These are phyloP conservation scores for Talaromyces albobiverticillius DNA, from an alignment of 2,329 filamentous ascomycete genomes.

Conservation along the genomic window DNA sequence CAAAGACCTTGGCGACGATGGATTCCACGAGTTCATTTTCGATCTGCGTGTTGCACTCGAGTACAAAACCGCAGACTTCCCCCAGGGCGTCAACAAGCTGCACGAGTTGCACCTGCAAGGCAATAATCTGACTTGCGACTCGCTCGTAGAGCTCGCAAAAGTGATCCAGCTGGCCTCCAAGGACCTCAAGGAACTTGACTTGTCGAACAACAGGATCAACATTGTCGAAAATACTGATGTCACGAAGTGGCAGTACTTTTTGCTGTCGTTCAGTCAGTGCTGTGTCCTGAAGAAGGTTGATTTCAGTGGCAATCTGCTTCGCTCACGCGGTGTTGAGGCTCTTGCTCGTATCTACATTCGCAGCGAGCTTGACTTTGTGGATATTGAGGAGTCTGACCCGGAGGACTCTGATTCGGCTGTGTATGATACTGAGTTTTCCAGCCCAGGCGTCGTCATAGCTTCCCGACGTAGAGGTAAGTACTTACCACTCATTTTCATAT, in stretches of 20 bases:
- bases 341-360: slow-evolving; percentile 42
- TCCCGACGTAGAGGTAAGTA: neutral
- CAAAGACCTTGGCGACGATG: slow-evolving; percentile 47
- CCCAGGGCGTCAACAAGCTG: slow-evolving; percentile 33
- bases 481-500: too few species aligned
- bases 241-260: slow-evolving; percentile 45
- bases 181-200: slow-evolving; percentile 47
- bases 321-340: slow-evolving; percentile 44
- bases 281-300: slow-evolving; percentile 44
- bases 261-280: slow-evolving; percentile 43
- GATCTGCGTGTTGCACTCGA: slow-evolving; percentile 41
- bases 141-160: slow-evolving; percentile 40
- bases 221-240: slow-evolving; percentile 29
- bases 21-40: slow-evolving; percentile 41
- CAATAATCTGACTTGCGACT: slow-evolving; percentile 43
- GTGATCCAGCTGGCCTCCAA: slow-evolving; percentile 40
- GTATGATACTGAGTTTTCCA: neutral
- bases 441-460: neutral
- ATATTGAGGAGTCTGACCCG: slow-evolving; percentile 23
- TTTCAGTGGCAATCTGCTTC: slow-evolving; percentile 43
- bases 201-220: slow-evolving; percentile 46
- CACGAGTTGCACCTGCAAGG: slow-evolving; percentile 46
- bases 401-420: neutral
- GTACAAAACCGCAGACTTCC: slow-evolving; percentile 28
- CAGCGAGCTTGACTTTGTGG: slow-evolving; percentile 32